phyloP scores from a whole-genome alignment of 2,329 filamentous ascomycete genomes.

The Coniochaeta sp. region DNA sequence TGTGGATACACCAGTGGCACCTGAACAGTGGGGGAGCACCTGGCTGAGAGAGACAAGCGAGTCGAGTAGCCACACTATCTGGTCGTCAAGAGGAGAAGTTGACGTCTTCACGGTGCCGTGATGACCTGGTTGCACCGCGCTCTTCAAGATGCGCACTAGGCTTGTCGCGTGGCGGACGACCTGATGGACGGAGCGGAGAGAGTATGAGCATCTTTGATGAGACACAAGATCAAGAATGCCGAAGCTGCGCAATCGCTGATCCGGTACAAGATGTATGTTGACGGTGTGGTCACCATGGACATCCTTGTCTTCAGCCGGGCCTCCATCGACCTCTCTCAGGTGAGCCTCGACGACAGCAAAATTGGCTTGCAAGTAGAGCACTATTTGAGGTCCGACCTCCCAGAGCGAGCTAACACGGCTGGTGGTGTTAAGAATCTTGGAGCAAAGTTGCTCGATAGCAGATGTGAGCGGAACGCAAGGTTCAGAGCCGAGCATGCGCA shows the following conservation, averaged over 20 bases:
- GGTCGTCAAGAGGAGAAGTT: neutral
- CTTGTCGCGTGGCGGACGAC: neutral
- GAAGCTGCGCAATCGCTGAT: neutral
- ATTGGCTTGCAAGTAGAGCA: constrained; percentile 42
- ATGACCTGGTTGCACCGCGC: neutral
- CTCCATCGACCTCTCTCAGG: neutral
- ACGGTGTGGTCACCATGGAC: neutral
- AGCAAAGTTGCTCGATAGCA: constrained; percentile 47
- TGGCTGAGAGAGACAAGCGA: neutral
- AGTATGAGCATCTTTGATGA: neutral
- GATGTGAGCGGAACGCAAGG: constrained; percentile 38
- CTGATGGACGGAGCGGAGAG: neutral
- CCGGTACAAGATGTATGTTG: neutral
- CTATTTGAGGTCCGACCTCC: constrained; percentile 34
- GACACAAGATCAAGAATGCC: neutral
- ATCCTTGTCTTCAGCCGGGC: neutral
- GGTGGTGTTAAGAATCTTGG: constrained; percentile 38
- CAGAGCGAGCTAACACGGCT: constrained; percentile 39
- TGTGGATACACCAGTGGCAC: neutral
- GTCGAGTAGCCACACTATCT: constrained; percentile 3
- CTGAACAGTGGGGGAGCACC: neutral
- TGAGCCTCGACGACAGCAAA: constrained; percentile 16
- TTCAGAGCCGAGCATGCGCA: constrained; percentile 48
- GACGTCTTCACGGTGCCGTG: neutral
- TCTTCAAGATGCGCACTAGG: neutral